Conservation (phyloP, 192 early-diverging fungal species). For the Gryganskiella cystojenkinii region DNA sequence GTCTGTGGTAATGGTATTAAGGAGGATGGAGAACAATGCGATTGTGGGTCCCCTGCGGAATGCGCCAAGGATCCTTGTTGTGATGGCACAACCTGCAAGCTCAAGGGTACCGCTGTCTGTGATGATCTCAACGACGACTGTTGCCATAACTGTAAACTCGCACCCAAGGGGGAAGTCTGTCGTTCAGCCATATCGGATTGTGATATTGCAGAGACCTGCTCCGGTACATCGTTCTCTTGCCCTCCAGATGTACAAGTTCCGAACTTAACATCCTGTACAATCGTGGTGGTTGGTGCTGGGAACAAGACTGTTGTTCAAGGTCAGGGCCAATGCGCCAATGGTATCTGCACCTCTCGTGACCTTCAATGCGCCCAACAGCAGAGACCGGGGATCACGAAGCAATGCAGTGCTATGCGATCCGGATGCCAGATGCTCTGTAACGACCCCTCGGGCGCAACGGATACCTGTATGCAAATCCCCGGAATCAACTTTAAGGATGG, state of each 20-base stretch:
- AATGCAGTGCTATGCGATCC: slow-evolving; percentile 56
- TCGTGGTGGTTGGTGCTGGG: slow-evolving; percentile 34
- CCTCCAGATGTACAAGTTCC: slow-evolving; percentile 71
- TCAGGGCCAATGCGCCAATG: slow-evolving; percentile 64
- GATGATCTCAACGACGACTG: slow-evolving; percentile 85
- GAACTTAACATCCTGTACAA: slow-evolving; percentile 72
- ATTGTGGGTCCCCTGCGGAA: slow-evolving; percentile 75
- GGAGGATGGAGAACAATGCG: slow-evolving; percentile 90
- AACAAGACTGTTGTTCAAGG: slow-evolving; percentile 21
- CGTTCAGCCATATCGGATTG: slow-evolving; percentile 78
- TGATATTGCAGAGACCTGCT: slow-evolving; percentile 81
- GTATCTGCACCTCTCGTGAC: slow-evolving; percentile 78
- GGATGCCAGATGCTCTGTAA: slow-evolving; percentile 72
- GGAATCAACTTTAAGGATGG: slow-evolving; percentile 73
- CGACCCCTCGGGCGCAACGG: slow-evolving; percentile 42
- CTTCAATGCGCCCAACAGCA: slow-evolving; percentile 66
- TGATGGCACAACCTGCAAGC: slow-evolving; percentile 78
- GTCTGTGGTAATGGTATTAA: slow-evolving; percentile 95
- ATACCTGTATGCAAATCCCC: slow-evolving; percentile 23
- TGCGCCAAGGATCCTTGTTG: slow-evolving; percentile 84
- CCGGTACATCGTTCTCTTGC: slow-evolving; percentile 74
- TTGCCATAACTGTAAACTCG: slow-evolving; percentile 76
- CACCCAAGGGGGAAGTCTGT: slow-evolving; percentile 66
- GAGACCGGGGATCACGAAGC: slow-evolving; percentile 58
- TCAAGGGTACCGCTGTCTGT: slow-evolving; percentile 78